These are phyloP conservation scores for Salix arbutifolia DNA, from an alignment of 345 rosid genomes.

Conservation along the genomic window DNA sequence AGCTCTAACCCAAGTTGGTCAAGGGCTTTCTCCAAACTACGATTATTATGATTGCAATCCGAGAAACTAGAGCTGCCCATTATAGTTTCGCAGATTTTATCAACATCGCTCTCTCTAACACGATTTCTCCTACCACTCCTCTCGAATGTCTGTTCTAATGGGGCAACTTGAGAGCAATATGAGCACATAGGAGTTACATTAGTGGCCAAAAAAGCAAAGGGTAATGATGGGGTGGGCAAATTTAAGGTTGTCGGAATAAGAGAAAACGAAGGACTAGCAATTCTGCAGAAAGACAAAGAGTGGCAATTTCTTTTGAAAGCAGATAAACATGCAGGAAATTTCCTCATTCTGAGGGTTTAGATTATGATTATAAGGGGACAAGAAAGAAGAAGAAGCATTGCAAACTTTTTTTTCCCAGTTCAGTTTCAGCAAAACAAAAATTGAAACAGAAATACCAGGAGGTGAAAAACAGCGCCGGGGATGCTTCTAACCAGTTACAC, in stretches of 20 bases:
- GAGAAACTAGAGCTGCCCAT: constrained; percentile 15
- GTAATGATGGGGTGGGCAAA: background rate
- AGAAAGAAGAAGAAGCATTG: no score
- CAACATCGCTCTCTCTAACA: constrained; percentile 37
- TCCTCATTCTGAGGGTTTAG: background rate
- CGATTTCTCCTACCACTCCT: constrained; percentile 5
- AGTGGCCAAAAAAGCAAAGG: background rate
- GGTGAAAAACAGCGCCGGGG: no score
- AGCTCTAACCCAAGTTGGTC: constrained; percentile 45
- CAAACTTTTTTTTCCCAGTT: no score
- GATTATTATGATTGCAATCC: constrained; percentile 31
- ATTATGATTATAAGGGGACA: no score
- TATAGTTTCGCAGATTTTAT: constrained; percentile 40
- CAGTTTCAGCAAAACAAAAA: no score
- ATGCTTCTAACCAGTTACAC: no score
- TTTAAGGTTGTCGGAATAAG: background rate
- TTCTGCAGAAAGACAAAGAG: background rate
- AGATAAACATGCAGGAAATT: background rate
- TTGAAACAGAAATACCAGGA: no score
- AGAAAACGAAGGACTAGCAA: background rate
- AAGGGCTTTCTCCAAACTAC: constrained; percentile 59
- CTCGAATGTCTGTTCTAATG: constrained; percentile 8
- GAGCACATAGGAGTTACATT: background rate
- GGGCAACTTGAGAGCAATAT: constrained; percentile 5
- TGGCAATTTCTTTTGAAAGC: background rate